Evolutionary conservation across 306 rosid genomes (phyloP).

Genomic region (Acacia acuminata): DNA sequence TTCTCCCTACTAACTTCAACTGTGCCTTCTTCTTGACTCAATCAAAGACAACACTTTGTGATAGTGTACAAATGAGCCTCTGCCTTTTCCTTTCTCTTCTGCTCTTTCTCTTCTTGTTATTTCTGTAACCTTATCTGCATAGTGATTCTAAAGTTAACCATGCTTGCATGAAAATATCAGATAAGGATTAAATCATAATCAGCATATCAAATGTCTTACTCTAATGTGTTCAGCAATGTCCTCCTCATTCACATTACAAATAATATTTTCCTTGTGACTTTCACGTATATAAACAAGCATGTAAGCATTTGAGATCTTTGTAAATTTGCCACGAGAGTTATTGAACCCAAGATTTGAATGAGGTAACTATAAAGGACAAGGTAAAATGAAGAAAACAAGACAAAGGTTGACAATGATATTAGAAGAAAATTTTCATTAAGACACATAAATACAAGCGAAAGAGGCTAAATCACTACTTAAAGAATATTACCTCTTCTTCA

Average conservation of each 20-base stretch:
- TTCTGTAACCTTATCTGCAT: constrained; percentile 78
- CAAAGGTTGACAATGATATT: background rate
- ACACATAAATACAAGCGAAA: constrained; percentile 2
- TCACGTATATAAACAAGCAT: constrained; percentile 97
- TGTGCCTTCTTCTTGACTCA: too few species aligned
- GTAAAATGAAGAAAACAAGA: constrained; percentile 15
- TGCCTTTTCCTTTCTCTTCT: constrained; percentile 81
- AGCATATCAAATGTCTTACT: constrained; percentile 47
- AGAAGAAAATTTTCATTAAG: background rate
- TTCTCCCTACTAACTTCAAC: too few species aligned
- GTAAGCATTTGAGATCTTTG: constrained; percentile 89
- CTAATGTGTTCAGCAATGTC: constrained; percentile 86
- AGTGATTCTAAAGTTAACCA: constrained; percentile 11
- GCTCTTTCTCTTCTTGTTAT: constrained; percentile 89
- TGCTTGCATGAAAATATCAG: constrained; percentile 6
- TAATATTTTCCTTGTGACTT: constrained; percentile 84
- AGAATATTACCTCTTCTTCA: constrained; percentile 75
- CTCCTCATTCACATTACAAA: constrained; percentile 84
- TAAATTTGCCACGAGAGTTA: constrained; percentile 83
- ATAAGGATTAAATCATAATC: constrained; percentile 18
- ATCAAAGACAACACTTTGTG: too few species aligned
- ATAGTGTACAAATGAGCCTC: constrained; percentile 90
- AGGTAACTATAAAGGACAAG: constrained; percentile 62
- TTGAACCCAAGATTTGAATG: constrained; percentile 89
- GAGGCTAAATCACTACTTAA: background rate